Evolutionary conservation across 139 green algal genomes (phyloP), one percentile per base, ranked within the genome.

Genomic region (Coccomyxa sp.): DNA sequence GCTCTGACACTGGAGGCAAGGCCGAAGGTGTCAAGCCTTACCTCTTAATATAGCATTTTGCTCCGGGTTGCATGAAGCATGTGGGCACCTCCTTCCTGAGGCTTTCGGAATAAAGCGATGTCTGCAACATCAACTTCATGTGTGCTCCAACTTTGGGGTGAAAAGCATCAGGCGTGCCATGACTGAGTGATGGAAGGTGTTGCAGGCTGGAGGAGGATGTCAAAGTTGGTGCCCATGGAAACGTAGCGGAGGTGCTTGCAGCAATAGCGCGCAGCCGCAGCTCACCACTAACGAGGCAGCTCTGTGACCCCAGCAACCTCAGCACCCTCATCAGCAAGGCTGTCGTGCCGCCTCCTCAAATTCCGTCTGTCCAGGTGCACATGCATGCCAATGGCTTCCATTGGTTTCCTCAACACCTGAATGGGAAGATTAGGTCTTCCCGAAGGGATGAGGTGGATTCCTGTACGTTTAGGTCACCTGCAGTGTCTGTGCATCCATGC

Each of bases 171-270:
- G n/a, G n/a, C 38, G 7, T 51, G 38, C 38, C 38, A 7, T 51
- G 7, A 51, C 38, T 7, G 38, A 51, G 38, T 51, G 38, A 51
- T 51, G 38, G 38, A 51, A 51, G 38, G 38, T 51, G 58, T 21
- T 82, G 60, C 79, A 51, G 30, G 79, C 79, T 63, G 11, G 79
- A 32, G 71, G 51, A 82, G 30, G 74, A 79, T 79, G 30, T 27
- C 27, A 27, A 21, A 71, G 63, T 25, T 25, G 63, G 63, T 21
- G 21, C 28, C 23, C 71, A 77, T n/a, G 71, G n/a, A n/a, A 77
- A 77, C 12, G 21, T 90, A 21, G 94, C 93, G 0, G 94, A 97
- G 80, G 93, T 98, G 78, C 87, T 98, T 58, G 91, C 91, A 15
- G 91, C 93, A 13, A 92, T 98, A 25, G 94, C 94, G 7, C 91